These are phyloP conservation scores for Salix exigua DNA, from an alignment of 345 rosid genomes.

Conservation along the genomic window DNA sequence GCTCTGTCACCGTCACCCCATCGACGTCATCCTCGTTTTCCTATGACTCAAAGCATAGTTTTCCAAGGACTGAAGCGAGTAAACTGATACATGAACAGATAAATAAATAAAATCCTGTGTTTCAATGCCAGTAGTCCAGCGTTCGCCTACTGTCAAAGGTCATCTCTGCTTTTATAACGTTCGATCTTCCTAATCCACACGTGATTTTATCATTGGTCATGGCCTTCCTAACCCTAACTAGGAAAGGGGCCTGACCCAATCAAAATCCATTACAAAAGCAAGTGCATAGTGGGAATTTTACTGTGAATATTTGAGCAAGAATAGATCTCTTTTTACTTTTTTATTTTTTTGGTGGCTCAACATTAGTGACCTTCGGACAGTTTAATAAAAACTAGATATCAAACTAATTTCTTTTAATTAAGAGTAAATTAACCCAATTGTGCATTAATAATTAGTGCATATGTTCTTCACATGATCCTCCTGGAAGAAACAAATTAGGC, in stretches of 20 bases:
- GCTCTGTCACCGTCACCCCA: neutral
- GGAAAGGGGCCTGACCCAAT: neutral
- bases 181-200: neutral
- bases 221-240: neutral
- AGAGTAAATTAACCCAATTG: too few relatives aligned
- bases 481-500: neutral
- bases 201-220: neutral
- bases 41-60: too few relatives aligned
- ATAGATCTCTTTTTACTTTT: too few relatives aligned
- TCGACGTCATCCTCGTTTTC: neutral
- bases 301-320: too few relatives aligned
- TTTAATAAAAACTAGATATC: too few relatives aligned
- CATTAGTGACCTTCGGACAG: neutral
- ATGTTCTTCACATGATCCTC: neutral
- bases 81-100: neutral
- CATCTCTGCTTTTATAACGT: neutral
- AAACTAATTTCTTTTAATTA: too few relatives aligned
- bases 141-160: constrained; percentile 7
- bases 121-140: neutral
- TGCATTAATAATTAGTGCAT: neutral
- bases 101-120: neutral
- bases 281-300: too few relatives aligned
- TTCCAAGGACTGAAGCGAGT: neutral
- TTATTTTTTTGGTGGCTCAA: neutral
- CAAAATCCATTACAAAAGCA: neutral